Percentiles rank a stretch among this genome's conserved stretches.
Conservation (phyloP, 1,139 yeast species). For the Magnusiomyces ingens region DNA sequence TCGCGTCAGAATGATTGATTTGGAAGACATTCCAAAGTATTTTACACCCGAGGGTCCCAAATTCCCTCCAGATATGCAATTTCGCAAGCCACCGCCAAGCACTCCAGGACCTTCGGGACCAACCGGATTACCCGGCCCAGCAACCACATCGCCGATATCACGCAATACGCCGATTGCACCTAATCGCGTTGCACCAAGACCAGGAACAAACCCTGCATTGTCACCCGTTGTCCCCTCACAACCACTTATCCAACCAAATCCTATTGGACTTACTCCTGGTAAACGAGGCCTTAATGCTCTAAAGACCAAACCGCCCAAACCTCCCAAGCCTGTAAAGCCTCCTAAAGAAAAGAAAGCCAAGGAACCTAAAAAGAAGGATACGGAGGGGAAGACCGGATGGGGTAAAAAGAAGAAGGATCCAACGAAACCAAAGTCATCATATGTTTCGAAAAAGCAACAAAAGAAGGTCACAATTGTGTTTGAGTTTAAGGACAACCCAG, state of each 20-base stretch:
- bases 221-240: neutral
- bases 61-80: constrained; percentile 5
- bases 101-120: neutral
- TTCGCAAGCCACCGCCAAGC: constrained; percentile 3
- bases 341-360: constrained; percentile 19
- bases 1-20: constrained; percentile 73
- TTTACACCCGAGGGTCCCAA: constrained; percentile 13
- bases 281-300: constrained; percentile 5
- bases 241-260: neutral
- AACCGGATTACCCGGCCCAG: neutral
- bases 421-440: constrained; percentile 19
- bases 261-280: constrained; percentile 1
- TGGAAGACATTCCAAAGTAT: constrained; percentile 29
- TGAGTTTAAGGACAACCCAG: constrained; percentile 76
- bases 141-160: neutral
- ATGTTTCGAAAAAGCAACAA: constrained; percentile 30
- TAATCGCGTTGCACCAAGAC: neutral
- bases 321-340: constrained; percentile 22
- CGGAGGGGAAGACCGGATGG: constrained; percentile 11
- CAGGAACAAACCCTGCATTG: neutral
- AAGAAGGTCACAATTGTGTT: constrained; percentile 68
- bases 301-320: constrained; percentile 15
- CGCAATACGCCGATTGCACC: neutral
- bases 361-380: constrained; percentile 10
- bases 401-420: constrained; percentile 14